A percentile compares a stretch with the other conserved stretches of the same genome.
These are phyloP conservation scores for Carex myosuroides DNA, from an alignment of 176 grass and related monocot genomes.

Conservation along the genomic window DNA sequence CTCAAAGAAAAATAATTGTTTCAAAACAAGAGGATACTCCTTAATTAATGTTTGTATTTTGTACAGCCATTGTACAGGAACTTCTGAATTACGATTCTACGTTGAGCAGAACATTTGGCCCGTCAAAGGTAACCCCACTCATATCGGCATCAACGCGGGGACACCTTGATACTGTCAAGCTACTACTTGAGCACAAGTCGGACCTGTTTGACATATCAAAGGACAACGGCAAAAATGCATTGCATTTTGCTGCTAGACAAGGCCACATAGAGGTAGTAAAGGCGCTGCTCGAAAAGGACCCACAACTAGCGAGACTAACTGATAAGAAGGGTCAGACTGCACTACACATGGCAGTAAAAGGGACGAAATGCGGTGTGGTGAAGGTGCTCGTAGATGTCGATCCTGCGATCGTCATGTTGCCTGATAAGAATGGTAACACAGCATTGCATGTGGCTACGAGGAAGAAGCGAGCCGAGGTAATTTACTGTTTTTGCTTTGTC, in stretches of 20 bases:
- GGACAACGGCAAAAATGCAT: conserved; percentile 82
- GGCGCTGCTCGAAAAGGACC: conserved; percentile 73
- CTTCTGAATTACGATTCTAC: conserved; percentile 44
- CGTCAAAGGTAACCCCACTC: conserved; percentile 61
- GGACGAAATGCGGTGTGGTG: conserved; percentile 77
- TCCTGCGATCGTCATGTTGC: conserved; percentile 90
- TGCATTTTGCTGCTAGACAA: conserved; percentile 88
- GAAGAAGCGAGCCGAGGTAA: conserved; percentile 84
- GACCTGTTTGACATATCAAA: conserved; percentile 65
- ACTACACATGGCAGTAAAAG: conserved; percentile 96
- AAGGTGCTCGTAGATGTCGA: conserved; percentile 82
- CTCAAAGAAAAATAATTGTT: neutral
- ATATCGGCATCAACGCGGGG: conserved; percentile 80
- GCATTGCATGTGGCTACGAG: conserved; percentile 89
- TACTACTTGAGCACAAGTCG: conserved; percentile 60
- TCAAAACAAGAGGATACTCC: neutral
- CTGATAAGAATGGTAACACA: conserved; percentile 90
- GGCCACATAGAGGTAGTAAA: conserved; percentile 66
- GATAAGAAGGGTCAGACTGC: conserved; percentile 95
- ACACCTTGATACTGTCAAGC: conserved; percentile 58
- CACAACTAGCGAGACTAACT: conserved; percentile 67
- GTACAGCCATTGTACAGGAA: conserved; percentile 67
- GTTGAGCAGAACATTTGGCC: conserved; percentile 75
- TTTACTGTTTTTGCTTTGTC: neutral
- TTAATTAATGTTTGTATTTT: conserved; percentile 16